phyloP scores from a whole-genome alignment of 305 asterid species.

The Solanum hybrid region DNA sequence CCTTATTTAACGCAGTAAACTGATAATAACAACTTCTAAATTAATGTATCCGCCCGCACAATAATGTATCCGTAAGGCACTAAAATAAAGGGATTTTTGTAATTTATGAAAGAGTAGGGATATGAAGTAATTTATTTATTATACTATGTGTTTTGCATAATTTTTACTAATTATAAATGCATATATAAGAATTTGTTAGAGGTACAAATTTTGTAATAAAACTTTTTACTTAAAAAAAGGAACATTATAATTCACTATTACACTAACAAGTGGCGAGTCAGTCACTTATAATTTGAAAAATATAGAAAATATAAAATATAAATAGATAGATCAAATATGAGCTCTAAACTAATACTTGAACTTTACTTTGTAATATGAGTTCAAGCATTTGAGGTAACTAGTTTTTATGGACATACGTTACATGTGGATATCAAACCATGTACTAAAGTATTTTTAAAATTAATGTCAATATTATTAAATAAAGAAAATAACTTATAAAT shows the following conservation, averaged over 20 bases:
- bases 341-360: not conserved
- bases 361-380: not conserved
- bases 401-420: not conserved
- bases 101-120: no score
- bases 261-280: not conserved
- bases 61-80: no score
- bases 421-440: not conserved
- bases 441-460: not conserved
- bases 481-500: no score
- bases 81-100: no score
- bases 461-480: not conserved
- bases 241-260: not conserved
- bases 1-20: no score
- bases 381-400: not conserved
- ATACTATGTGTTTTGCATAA: no score
- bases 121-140: no score
- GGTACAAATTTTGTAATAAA: not conserved
- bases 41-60: no score
- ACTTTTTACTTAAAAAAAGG: no score
- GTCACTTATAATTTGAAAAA: not conserved
- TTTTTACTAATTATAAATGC: not conserved
- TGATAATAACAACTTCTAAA: no score
- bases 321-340: not conserved
- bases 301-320: no score
- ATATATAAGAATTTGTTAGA: not conserved